Evolutionary conservation across 73 alveolate genomes (phyloP).

Genomic region (Paramecium biaurelia): DNA sequence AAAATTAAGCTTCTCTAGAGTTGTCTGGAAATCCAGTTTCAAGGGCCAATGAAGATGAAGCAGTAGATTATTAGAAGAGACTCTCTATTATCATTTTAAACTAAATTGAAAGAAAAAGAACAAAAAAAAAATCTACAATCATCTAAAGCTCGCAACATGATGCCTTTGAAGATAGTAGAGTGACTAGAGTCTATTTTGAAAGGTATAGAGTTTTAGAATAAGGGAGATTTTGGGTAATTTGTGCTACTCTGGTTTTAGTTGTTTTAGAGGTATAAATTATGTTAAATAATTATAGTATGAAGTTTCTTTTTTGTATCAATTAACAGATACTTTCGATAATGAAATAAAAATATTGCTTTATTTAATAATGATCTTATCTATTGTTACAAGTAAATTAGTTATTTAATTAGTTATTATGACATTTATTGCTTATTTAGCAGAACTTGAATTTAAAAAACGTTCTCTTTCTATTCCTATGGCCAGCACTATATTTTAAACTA

Average conservation of each 20-base stretch:
- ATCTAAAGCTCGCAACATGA: neutral
- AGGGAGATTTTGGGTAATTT: neutral
- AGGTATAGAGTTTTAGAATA: neutral
- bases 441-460: neutral
- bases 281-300: neutral
- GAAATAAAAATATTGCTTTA: constrained; percentile 29
- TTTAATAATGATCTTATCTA: neutral
- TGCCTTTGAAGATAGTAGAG: constrained; percentile 24
- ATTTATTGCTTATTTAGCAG: neutral
- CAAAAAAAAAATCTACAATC: neutral
- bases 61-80: neutral
- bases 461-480: neutral
- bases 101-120: neutral
- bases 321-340: neutral
- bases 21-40: neutral
- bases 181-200: constrained; percentile 1
- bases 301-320: neutral
- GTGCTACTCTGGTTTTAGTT: neutral
- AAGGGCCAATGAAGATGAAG: neutral
- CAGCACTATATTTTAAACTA: neutral
- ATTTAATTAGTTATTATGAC: neutral
- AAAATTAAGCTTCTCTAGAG: neutral
- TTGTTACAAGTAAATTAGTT: neutral
- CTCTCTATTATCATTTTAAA: neutral
- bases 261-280: neutral